Evolutionary conservation across 148 eudicot genomes (phyloP), one percentile per base, ranked within the genome.

Genomic region (Rhododendron molle): DNA sequence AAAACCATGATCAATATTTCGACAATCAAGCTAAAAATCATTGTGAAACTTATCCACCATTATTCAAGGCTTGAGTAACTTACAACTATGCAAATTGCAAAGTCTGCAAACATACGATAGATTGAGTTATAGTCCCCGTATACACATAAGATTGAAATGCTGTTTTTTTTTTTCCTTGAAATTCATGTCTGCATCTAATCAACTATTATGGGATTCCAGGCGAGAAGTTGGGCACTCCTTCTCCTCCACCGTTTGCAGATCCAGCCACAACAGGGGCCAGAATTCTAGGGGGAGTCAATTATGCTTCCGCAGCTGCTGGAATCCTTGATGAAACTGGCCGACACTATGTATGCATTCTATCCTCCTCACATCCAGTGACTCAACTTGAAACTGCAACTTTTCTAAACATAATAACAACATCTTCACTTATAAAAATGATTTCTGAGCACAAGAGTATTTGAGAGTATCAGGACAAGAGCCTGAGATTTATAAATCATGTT

Each of bases 251-350:
- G 5, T 96, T 86, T 83, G 94, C 96, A 49, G 94, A 91, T 90
- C 98, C 98, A 1, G 18, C 60, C 74, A 91, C 94, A 0, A 76
- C 60, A 1, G 96, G 98, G 30, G 36, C 80, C 30, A 92, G 86
- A 86, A 89, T 96, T 46, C 76, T 90, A 4, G 82, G 86, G 1
- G 98, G 98, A 58, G 94, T 96, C 54, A 96, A 94, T 84, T 96
- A 96, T 86, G 98, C 98, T 73, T 96, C 98, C 2, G 98, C 98
- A 15, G 98, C 93, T 79, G 98, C 91, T 46, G 98, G 98, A 49
- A 94, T 96, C 87, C 91, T 96, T 4, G 98, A 96, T n/a, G 94
- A 92, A 79, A 93, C 92, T 10, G 96, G 98, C 78, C 91, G 91
- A 78, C 94, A 96, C 89, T 96, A 91, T 89, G 98, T 95, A 92